Conservation (phyloP, 163 green algal genomes). For the Chloromonas sp. region DNA sequence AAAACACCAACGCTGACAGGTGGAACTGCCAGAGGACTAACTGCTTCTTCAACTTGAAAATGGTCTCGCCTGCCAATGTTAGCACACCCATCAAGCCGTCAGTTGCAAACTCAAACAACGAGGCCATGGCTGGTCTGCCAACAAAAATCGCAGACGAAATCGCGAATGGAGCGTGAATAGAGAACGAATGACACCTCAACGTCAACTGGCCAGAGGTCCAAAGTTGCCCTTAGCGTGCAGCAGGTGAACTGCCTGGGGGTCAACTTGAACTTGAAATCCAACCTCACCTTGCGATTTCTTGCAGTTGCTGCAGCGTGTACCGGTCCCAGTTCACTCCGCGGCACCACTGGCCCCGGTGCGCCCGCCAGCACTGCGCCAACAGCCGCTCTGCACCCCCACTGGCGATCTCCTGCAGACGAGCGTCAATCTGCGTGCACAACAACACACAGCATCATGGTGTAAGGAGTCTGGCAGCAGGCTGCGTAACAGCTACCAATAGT, state of each 20-base stretch:
- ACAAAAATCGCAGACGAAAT: conserved; percentile 51
- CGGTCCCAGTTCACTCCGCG: conserved; percentile 76
- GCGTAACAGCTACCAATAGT: too few species aligned
- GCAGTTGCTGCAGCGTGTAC: conserved; percentile 56
- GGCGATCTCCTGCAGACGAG: conserved; percentile 51
- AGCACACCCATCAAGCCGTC: too few species aligned
- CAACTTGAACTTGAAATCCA: too few species aligned
- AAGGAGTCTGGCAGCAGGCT: not conserved
- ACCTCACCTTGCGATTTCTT: conserved; percentile 63
- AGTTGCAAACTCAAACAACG: conserved; percentile 35
- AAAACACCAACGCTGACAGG: too few species aligned
- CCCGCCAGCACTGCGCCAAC: conserved; percentile 47
- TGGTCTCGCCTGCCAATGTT: too few species aligned
- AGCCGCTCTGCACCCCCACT: conserved; percentile 32
- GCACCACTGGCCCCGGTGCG: conserved; percentile 44
- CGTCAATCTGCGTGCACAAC: conserved; percentile 38
- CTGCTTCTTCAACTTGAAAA: too few species aligned
- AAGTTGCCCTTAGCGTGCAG: too few species aligned
- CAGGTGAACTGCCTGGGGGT: too few species aligned
- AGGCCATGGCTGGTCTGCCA: conserved; percentile 61
- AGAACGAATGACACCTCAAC: not conserved
- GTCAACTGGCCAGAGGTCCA: too few species aligned
- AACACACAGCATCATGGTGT: not conserved
- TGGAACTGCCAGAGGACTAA: too few species aligned
- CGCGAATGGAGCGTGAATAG: not conserved